These are phyloP conservation scores for Cyberlindnera euphorbiae DNA, from an alignment of 805 yeast species.

Conservation along the genomic window DNA sequence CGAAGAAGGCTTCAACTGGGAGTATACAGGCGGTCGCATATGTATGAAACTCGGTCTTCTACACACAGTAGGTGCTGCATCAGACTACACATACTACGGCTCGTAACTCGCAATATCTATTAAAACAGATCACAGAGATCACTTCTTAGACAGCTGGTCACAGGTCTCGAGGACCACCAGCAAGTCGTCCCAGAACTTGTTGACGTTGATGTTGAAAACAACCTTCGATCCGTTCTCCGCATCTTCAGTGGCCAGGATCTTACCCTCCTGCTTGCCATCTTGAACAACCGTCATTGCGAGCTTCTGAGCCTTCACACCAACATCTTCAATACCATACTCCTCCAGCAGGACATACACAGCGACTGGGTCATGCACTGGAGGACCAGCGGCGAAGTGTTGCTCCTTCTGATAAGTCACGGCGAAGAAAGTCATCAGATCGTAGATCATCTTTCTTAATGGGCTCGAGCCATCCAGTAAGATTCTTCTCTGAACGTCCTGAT, in stretches of 20 bases:
- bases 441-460: constrained; percentile 48
- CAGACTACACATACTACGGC: too few species aligned
- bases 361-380: constrained; percentile 79
- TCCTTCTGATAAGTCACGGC: constrained; percentile 38
- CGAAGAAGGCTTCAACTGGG: too few species aligned
- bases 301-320: constrained; percentile 10
- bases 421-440: constrained; percentile 49
- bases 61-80: too few species aligned
- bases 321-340: constrained; percentile 21
- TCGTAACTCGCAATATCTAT: too few species aligned
- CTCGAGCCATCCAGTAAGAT: constrained; percentile 34
- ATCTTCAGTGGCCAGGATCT: constrained; percentile 7
- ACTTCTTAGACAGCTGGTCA: not conserved
- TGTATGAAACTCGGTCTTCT: too few species aligned
- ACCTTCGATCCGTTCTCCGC: constrained; percentile 34
- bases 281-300: constrained; percentile 1
- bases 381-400: constrained; percentile 48
- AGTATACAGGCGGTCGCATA: too few species aligned
- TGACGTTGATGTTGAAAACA: constrained; percentile 35
- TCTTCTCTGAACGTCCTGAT: constrained; percentile 33
- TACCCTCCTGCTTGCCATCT: constrained; percentile 9
- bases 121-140: too few species aligned
- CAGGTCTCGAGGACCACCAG: constrained; percentile 30
- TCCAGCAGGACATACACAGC: constrained; percentile 56
- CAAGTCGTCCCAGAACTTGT: constrained; percentile 43